Conservation (phyloP, 2,329 filamentous ascomycete genomes). For the Penicillium sp. region DNA sequence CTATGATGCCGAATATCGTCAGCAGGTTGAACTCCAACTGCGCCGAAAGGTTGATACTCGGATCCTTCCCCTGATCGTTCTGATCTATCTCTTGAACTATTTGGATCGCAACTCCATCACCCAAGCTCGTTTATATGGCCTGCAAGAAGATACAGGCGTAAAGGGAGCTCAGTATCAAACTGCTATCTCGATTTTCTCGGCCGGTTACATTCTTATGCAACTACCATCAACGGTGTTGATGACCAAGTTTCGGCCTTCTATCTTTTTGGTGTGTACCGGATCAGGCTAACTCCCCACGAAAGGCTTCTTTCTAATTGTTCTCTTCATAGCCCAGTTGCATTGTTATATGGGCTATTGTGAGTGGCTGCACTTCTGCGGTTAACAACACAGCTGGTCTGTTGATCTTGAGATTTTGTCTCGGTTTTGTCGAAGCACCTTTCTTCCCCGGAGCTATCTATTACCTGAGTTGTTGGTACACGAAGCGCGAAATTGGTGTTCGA, state of each 20-base stretch:
- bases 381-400: conserved; percentile 40
- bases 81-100: conserved; percentile 28
- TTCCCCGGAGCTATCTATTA: conserved; percentile 63
- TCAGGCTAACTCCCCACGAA: not conserved
- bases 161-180: conserved; percentile 33
- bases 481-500: conserved; percentile 53
- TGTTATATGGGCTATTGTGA: conserved; percentile 28
- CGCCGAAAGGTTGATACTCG: conserved; percentile 22
- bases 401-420: conserved; percentile 39
- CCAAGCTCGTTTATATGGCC: conserved; percentile 28
- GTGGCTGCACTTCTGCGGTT: conserved; percentile 30
- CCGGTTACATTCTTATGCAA: conserved; percentile 25
- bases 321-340: conserved; percentile 13
- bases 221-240: conserved; percentile 27
- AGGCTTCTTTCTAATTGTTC: not conserved
- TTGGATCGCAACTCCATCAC: conserved; percentile 24
- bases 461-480: conserved; percentile 67
- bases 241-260: conserved; percentile 28
- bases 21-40: conserved; percentile 18
- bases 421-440: conserved; percentile 45
- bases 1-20: conserved; percentile 11
- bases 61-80: conserved; percentile 22
- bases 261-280: conserved; percentile 22
- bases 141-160: conserved; percentile 28
- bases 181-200: conserved; percentile 25